phyloP scores from a whole-genome alignment of 768 basidiomycete species.

The Leucogyrophana mollusca region DNA sequence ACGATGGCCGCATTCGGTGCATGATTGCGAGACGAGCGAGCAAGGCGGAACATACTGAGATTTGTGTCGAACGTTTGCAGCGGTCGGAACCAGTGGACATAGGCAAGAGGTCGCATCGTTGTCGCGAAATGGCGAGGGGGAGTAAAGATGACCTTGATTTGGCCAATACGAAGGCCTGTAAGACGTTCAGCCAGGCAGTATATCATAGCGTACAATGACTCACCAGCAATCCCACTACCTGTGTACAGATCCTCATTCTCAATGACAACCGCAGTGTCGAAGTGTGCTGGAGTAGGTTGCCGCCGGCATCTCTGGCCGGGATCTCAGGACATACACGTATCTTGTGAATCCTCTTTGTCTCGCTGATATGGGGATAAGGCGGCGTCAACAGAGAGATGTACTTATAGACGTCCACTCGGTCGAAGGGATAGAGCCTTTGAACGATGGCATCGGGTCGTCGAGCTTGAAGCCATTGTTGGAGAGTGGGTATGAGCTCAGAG shows the following conservation, averaged over 20 bases:
- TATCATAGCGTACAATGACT: too few relatives aligned
- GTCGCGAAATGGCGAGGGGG: neutral
- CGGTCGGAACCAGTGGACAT: slow-evolving; percentile 1
- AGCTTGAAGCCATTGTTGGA: neutral
- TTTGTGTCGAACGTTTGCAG: neutral
- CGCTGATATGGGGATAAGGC: neutral
- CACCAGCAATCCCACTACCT: too few relatives aligned
- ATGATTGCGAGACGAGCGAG: neutral
- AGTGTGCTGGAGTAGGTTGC: neutral
- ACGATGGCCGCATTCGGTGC: neutral
- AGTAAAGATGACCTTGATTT: neutral
- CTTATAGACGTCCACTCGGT: neutral
- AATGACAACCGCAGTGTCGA: neutral
- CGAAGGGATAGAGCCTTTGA: neutral
- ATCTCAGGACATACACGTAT: neutral
- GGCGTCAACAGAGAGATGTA: neutral
- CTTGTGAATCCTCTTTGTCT: neutral
- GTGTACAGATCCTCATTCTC: neutral
- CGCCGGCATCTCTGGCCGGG: neutral
- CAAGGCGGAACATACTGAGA: neutral
- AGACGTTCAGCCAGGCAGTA: too few relatives aligned
- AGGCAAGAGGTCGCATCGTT: neutral
- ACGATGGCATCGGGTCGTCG: neutral
- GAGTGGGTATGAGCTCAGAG: neutral
- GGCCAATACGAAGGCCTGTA: too few relatives aligned